Base-by-base conservation (phyloP, 129 eudicot species). In the Ambrosia artemisiifolia region DNA sequence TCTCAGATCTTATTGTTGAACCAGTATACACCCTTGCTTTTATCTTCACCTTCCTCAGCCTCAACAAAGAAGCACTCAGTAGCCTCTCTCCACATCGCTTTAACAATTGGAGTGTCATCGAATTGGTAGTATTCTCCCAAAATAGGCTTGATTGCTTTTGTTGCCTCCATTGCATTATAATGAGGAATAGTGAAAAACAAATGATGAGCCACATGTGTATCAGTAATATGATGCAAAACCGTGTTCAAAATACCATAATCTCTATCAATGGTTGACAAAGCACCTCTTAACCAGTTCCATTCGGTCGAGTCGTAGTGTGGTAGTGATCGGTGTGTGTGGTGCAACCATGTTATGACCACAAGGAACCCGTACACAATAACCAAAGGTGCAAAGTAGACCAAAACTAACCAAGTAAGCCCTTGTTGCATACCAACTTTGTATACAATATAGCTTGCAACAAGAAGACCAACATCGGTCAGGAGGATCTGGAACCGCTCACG, bases 81-180 rank as follows among this genome's bases (percentile, higher is more conserved):
- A 56, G 63, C 63, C 30, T 56, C 63, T 24, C 63, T 56, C 63
- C 63, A 56, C 63, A 56, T 56, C 10, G 63, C 63, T 24, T 56
- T 56, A 2, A 11, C 35, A 9, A 56, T 56, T 3, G 63, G 63
- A 0, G 63, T 56, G 11, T 56, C 63, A 56, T 56, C 63, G 14
- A 56, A 56, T 36, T 56, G 63, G 11, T 56, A 56, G 7, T 56
- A 56, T 56, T 56, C 63, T 10, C 63, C 63, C 35, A 56, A 56
- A 11, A 56, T 10, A 0, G 63, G 63, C 11, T 56, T 56, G n/a
- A 56, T 56, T 24, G 63, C 63, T 9, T 56, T 56, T 10, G 63
- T 56, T 0, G 63, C 63, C n/a, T 56, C 63, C 63, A 56, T 56
- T 2, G 63, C 63, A 24, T 56, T 24, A 24, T 56, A 56, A 56